These are phyloP conservation scores for Tritrichomonas musculus DNA, from an alignment of 208 protist genomes.

Conservation along the genomic window DNA sequence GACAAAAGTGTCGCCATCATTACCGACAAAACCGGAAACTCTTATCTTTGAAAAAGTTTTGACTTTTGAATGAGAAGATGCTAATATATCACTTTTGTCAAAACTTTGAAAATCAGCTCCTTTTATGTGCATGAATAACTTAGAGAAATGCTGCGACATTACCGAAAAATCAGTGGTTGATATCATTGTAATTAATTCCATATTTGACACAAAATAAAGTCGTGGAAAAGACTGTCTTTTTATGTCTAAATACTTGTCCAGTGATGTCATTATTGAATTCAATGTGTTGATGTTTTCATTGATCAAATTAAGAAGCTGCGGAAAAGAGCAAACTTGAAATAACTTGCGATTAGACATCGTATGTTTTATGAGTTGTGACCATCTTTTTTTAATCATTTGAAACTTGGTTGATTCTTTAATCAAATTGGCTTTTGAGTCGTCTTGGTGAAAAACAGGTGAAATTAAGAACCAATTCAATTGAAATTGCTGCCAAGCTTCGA, in stretches of 20 bases:
- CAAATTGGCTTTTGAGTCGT: background rate
- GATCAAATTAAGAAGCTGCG: background rate
- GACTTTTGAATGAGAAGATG: background rate
- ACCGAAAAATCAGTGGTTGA: background rate
- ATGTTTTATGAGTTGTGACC: background rate
- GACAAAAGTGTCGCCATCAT: background rate
- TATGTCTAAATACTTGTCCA: background rate
- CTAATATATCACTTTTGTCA: background rate
- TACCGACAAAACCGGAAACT: background rate
- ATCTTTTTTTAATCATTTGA: background rate
- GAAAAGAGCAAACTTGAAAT: background rate
- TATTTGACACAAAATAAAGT: background rate
- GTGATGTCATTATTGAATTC: background rate
- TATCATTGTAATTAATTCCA: background rate
- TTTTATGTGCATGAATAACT: background rate
- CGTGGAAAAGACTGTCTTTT: background rate
- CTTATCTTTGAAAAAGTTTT: background rate
- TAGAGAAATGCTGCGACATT: background rate
- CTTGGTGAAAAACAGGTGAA: background rate
- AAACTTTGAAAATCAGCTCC: background rate
- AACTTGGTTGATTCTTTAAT: background rate
- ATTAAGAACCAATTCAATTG: background rate
- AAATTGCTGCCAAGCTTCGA: background rate
- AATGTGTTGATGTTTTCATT: background rate
- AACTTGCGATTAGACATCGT: background rate